Conservation (phyloP, 805 yeast species). For the Brettanomyces naardenensis region DNA sequence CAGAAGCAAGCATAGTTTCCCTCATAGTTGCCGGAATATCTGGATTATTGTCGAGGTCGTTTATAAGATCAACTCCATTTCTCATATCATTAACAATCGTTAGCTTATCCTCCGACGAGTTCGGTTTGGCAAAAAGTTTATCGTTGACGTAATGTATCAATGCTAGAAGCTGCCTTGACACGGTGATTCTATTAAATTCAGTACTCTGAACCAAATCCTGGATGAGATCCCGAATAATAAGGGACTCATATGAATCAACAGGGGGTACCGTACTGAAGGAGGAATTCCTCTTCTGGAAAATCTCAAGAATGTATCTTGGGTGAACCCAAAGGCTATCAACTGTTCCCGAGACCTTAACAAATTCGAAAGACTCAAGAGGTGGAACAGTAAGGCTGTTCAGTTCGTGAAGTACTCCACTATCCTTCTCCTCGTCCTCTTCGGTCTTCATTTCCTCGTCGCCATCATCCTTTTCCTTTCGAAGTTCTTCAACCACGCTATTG, state of each 20-base stretch:
- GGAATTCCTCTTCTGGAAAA: constrained; percentile 40
- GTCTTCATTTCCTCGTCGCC: constrained; percentile 1
- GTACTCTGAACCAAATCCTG: constrained; percentile 69
- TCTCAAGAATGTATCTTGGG: constrained; percentile 55
- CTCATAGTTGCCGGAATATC: constrained; percentile 21
- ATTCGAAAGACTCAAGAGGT: constrained; percentile 26
- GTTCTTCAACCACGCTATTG: background rate
- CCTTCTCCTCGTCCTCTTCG: constrained; percentile 5
- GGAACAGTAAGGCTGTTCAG: constrained; percentile 24
- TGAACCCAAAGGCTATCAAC: constrained; percentile 62
- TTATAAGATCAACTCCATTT: constrained; percentile 30
- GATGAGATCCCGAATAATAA: constrained; percentile 67
- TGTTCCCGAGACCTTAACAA: constrained; percentile 32
- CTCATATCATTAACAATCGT: constrained; percentile 29
- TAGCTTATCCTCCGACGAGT: constrained; percentile 69
- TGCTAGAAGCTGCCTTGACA: constrained; percentile 72
- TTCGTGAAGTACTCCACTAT: constrained; percentile 8
- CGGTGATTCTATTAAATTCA: constrained; percentile 85
- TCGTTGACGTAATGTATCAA: constrained; percentile 66
- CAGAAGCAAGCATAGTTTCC: constrained; percentile 21
- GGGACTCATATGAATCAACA: constrained; percentile 40
- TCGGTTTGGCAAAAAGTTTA: constrained; percentile 61
- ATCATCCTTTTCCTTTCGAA: background rate
- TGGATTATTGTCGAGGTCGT: constrained; percentile 19
- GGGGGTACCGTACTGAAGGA: constrained; percentile 60